Conservation (phyloP, 768 basidiomycete genomes). For the Kwoniella shandongensis region DNA sequence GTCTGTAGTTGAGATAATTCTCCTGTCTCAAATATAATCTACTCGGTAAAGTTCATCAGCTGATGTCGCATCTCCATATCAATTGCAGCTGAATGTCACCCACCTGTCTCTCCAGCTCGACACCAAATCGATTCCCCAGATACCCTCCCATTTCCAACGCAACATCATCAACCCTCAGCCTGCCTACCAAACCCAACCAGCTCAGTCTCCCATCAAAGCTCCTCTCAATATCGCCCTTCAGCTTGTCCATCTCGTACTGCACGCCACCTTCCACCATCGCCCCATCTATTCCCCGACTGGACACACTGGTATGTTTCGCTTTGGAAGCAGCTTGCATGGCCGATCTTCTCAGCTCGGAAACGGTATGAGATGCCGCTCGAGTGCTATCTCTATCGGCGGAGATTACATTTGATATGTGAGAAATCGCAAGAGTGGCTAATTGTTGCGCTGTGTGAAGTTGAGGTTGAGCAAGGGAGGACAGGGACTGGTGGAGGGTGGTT, state of each 20-base stretch:
- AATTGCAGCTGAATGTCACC: too few relatives aligned
- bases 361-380: slow-evolving; percentile 13
- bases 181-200: slow-evolving; percentile 34
- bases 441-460: slow-evolving; percentile 16
- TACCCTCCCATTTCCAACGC: slow-evolving; percentile 31
- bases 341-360: slow-evolving; percentile 18
- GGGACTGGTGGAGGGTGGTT: slow-evolving; percentile 6
- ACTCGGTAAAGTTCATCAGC: too few relatives aligned
- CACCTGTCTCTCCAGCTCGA: slow-evolving; percentile 37
- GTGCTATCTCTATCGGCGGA: slow-evolving; percentile 12
- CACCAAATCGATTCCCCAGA: slow-evolving; percentile 30
- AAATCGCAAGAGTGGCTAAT: slow-evolving; percentile 6
- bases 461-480: neutral
- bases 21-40: slow-evolving; percentile 49
- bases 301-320: slow-evolving; percentile 31
- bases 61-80: too few relatives aligned
- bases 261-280: slow-evolving; percentile 33
- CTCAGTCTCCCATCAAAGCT: slow-evolving; percentile 25
- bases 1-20: slow-evolving; percentile 41
- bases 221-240: slow-evolving; percentile 12
- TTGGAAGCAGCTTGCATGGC: slow-evolving; percentile 19
- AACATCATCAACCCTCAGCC: slow-evolving; percentile 40
- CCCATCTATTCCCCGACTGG: slow-evolving; percentile 26
- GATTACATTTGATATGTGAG: slow-evolving; percentile 20
- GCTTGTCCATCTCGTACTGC: slow-evolving; percentile 20